Base-by-base conservation (phyloP, 2,329 filamentous ascomycete species). In the Didymella segeticola region DNA sequence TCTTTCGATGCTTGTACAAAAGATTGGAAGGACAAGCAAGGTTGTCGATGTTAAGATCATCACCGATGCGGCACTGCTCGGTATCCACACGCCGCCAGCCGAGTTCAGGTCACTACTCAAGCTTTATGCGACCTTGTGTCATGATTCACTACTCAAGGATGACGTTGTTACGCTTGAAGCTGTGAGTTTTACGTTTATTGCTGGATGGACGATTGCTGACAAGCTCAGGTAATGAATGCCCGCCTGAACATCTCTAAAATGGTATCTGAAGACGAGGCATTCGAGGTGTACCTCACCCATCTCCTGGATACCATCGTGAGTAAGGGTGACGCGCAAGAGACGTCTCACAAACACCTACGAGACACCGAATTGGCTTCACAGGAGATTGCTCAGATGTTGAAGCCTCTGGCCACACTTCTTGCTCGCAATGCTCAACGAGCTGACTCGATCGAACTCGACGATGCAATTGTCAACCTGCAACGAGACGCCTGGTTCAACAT, bases 401-500 rank as follows among this genome's bases (percentile, higher is more conserved):
- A 89, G 54, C 95, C 95, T 11, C 80, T 99, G n/a, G 91, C 95
- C 7, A 81, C 92, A 1, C 83, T 99, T 46, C 89, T 96, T 73
- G 88, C 91, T 8, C 71, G 72, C 48, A 75, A 70, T 50, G 68
- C 59, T 47, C 61, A 58, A 51, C 76, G 77, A 48, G 84, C 89
- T 46, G 89, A 93, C 45, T 87, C 93, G 53, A 66, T 75, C 17
- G 70, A 76, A 31, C 73, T 79, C 12, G 70, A 76, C 25, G 68
- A 82, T 26, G 69, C 69, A 5, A 85, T 86, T 7, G 83, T 89
- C 57, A 84, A 86, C 22, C 78, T 96, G 51, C 84, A 95, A 62
- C 87, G 93, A 46, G 93, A 99, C 79, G 91, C 91, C 5, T 99
- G 95, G 95, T 98, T 97, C 78, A 99, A 99, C 68, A 91, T 98